Evolutionary conservation across 192 early-diverging fungal species (phyloP).

Genomic region (Lunasporangiospora selenospora): DNA sequence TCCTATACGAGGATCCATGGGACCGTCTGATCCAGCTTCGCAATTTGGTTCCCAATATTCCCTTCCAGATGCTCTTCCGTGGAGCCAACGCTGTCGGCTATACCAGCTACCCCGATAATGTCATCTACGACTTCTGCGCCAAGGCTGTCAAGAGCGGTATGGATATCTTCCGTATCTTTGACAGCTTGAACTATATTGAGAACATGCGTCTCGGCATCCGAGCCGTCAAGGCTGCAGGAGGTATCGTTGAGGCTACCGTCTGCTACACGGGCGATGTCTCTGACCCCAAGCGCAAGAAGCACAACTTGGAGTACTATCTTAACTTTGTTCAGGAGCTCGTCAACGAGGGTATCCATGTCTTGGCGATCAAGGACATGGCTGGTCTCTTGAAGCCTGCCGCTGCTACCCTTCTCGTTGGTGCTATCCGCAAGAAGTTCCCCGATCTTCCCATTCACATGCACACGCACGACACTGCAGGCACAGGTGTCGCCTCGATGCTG

Average conservation of each 20-base stretch:
- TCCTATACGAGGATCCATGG: slow-evolving; percentile 98
- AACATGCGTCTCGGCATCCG: slow-evolving; percentile 95
- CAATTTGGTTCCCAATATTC: slow-evolving; percentile 91
- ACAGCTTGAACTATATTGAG: slow-evolving; percentile 96
- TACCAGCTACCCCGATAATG: slow-evolving; percentile 97
- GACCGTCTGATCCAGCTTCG: slow-evolving; percentile 88
- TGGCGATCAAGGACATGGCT: slow-evolving; percentile 97
- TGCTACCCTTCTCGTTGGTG: slow-evolving; percentile 84
- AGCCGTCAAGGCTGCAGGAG: slow-evolving; percentile 92
- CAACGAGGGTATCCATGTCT: slow-evolving; percentile 88
- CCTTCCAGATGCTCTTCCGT: slow-evolving; percentile 98
- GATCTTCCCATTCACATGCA: slow-evolving; percentile 95
- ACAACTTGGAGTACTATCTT: slow-evolving; percentile 92
- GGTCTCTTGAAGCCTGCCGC: slow-evolving; percentile 94
- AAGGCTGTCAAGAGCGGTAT: slow-evolving; percentile 89
- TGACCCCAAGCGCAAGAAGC: slow-evolving; percentile 81
- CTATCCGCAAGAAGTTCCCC: slow-evolving; percentile 87
- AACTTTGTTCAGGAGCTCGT: slow-evolving; percentile 91
- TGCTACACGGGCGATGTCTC: slow-evolving; percentile 96
- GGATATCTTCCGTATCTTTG: slow-evolving; percentile 98
- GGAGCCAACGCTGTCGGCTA: slow-evolving; percentile 98
- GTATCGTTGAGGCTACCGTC: slow-evolving; percentile 91
- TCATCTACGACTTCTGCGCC: slow-evolving; percentile 95
- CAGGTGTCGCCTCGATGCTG: slow-evolving; percentile 95
- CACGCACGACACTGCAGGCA: slow-evolving; percentile 97